Evolutionary conservation across 73 alveolate species (phyloP), one percentile per base, ranked within the genome.

Genomic region (Paramecium tetraurelia): DNA sequence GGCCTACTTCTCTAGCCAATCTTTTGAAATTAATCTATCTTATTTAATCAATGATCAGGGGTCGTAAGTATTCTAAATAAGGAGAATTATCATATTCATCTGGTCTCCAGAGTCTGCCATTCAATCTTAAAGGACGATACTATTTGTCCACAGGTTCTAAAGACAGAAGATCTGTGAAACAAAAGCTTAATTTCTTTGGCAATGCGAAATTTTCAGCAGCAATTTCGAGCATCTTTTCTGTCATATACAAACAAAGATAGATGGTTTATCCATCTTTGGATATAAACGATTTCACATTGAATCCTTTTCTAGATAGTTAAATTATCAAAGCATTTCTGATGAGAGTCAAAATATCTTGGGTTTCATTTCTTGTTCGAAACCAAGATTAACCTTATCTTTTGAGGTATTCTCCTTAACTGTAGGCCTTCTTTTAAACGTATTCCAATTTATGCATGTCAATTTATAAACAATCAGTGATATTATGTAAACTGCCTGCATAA

Each of bases 71-170:
- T 75, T 75, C 87, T 5, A 75, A 38, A 35, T 38, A 38, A 35
- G 87, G n/a, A 21, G 87, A 75, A 38, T 38, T 38, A 38, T 36
- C 18, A 41, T 38, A 75, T 38, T 75, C 87, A 16, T 75, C 59
- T 5, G 57, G 69, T 41, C 46, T 75, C 87, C 87, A 75, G 9
- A 75, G n/a, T 35, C 87, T 75, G 5, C 59, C 59, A 41, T 75
- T 75, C 7, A 75, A 75, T 75, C 87, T 75, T 18, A 75, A 11
- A 16, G 87, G 87, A 29, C 87, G 57, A 75, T 14, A 38, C 18
- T 75, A 38, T 41, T n/a, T 38, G 35, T 75, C 87, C 3, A 75
- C 87, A 12, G 87, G 87, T 41, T 75, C 87, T 29, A 75, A 38
- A 10, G 87, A 75, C 38, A 75, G 21, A 18, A 75, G 12, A 41